Evolutionary conservation across 495 filamentous ascomycete genomes (phyloP), one percentile per base, ranked within the genome.

Genomic region (Neurospora tetrasperma): DNA sequence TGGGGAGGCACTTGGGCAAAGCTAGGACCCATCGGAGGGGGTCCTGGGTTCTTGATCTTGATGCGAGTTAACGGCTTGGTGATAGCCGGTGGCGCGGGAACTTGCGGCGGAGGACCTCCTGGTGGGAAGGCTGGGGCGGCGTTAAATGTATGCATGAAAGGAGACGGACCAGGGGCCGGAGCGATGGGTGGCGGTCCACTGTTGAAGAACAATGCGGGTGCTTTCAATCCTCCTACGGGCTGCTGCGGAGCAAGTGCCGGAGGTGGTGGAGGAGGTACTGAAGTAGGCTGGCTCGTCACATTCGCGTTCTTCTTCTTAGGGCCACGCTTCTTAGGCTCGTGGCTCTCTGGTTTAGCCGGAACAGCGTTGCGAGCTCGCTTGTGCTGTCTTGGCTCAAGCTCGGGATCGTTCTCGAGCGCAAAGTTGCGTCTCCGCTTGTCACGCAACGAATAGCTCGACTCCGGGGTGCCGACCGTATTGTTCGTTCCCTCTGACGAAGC

Each of bases 361-460:
- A 44, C 68, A 6, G 71, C 46, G 27, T 40, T 71, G 5, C 80
- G 76, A 14, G 70, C 54, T 11, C 78, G 76, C 48, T 77, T 74
- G 27, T 75, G 72, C 3, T 76, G 48, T 18, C 77, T 73, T 16
- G 76, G n/a, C 48, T 79, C 79, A 4, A 79, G 72, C 42, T 78
- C 75, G 7, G 79, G 78, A 46, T 82, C 81, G 71, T 82, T 82
- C 70, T 80, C 78, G 20, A 81, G 77, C 16, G 70, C 78, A 76
- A 79, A 82, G 59, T 80, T 82, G 46, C 81, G 79, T 72, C 77
- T 81, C 8, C 76, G 75, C 73, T 82, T 82, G 20, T 81, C 80
- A 14, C 82, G 80, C 31, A 83, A 75, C 1, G 80, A 80, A 70
- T 83, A 83, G 0, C 77, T 44, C 8, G 82, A 79, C 73, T 81